Evolutionary conservation across 2,329 filamentous ascomycete genomes (phyloP), one percentile per base, ranked within the genome.

Genomic region (Pestalotiopsis sp.): DNA sequence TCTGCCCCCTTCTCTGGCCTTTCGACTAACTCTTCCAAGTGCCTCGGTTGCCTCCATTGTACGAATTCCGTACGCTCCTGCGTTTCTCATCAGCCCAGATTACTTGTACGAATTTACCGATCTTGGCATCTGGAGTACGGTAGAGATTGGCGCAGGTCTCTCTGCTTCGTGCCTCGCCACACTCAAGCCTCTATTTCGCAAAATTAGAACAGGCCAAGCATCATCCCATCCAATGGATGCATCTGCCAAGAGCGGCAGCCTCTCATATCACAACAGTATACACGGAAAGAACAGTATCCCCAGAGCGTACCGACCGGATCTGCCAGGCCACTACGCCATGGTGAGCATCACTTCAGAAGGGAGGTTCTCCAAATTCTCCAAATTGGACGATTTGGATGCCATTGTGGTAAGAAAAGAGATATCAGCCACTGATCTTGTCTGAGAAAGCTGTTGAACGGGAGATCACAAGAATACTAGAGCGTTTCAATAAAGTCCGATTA

Each of bases 41-140:
- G 68, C 68, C 12, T 69, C 68, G n/a, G 36, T 69, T 13, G 68
- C 68, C n/a, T 67, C 64, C 6, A 65, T 69, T 27, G 65, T 67
- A 13, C 68, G 68, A 17, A 67, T 69, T 36, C 68, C 68, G 9
- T 69, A 69, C 27, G 68, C 68, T 2, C 61, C 64, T 11, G 60
- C 64, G 3, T 62, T 69, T 23, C 65, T 69, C 25, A 57, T 66
- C 12, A 65, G 25, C 61, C 49, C 59, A 7, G 68, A 69, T 27
- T 69, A 69, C 36, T 65, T 69, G n/a, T 61, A 69, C 57, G 63
- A 65, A 17, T 67, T 65, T 57, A 67, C 63, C 17, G 66, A 70
- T 39, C 57, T 70, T 0, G 68, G 55, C 11, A 70, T 70, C 11
- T 70, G 66, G 68, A 67, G 65, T 25, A 59, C 63, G 3, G 66